Evolutionary conservation across 768 basidiomycete genomes (phyloP), one percentile per base, ranked within the genome.

Genomic region (Leccinum pellstonianum): DNA sequence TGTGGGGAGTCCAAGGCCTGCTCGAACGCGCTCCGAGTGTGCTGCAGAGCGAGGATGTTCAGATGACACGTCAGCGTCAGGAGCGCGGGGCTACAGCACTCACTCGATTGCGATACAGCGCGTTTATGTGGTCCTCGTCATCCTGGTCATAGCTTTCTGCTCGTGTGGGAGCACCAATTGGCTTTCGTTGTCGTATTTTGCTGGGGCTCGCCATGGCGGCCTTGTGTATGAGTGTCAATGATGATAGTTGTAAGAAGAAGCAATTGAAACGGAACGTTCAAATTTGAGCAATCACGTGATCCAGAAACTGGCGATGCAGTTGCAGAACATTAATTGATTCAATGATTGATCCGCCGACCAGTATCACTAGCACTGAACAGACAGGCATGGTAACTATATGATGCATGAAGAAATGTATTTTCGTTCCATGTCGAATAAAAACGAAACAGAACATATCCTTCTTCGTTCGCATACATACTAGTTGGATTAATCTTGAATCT

Each of bases 21-120:
- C 70, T 92, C 90, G 10, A 86, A 70, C 37, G 77, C 76, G 65
- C 86, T 87, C 59, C 86, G 82, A 60, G 80, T 78, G 65, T 75
- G 80, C 89, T 81, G 52, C n/a, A 33, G 80, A 66, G 41, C 14
- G 56, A 52, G 31, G 49, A 56, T 25, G n/a, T 63, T 62, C 56
- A 47, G 50, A 59, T 41, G 68, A 62, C 46, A 58, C 41, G 59
- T 52, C 52, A 59, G 53, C 37, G 58, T 51, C 52, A 56, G 53
- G 55, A 65, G 47, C 25, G 10, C 8, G 3, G 15, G 15, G 15
- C 19, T 1, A n/a, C 23, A 43, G 50, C 21, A 75, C 79, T 57
- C 70, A 84, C 83, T 12, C 81, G 77, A 59, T 77, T 79, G 62
- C 80, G 80, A 61, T 76, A 83, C 33, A 84, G 69, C 58, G 75